A percentile compares a stretch with the other conserved stretches of the same genome.
phyloP scores from a whole-genome alignment of 2,329 filamentous ascomycete species.

The Epichloe bromicola region DNA sequence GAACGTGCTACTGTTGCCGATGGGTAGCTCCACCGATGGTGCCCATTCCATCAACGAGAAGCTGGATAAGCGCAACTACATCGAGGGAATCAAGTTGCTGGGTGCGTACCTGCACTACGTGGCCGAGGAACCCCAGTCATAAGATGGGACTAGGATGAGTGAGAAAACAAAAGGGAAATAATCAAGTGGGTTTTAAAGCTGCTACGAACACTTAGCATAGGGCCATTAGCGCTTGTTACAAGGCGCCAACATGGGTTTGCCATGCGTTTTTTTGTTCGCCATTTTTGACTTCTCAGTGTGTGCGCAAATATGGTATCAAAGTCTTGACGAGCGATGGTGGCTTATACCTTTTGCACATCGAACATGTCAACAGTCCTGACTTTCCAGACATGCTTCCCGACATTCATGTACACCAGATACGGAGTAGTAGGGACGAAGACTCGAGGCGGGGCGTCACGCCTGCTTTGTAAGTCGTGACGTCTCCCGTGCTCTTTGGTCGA shows the following conservation, averaged over 20 bases:
- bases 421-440: no score
- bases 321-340: no score
- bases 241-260: not conserved
- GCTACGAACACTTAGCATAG: not conserved
- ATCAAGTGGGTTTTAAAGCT: not conserved
- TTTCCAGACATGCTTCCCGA: no score
- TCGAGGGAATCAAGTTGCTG: conserved; percentile 91
- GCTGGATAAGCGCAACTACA: conserved; percentile 92
- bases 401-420: no score
- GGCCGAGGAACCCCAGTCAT: conserved; percentile 62
- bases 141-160: conserved; percentile 5
- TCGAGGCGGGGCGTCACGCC: no score
- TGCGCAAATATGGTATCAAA: no score
- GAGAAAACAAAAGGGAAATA: not conserved
- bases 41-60: conserved; percentile 99
- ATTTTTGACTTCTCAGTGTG: no score
- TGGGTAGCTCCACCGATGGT: conserved; percentile 94
- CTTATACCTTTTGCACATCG: no score
- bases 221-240: not conserved
- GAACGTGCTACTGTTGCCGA: conserved; percentile 88
- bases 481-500: no score
- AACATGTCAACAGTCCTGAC: no score
- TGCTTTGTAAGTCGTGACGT: no score
- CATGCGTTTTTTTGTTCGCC: not conserved
- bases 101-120: conserved; percentile 95